Evolutionary conservation across 352 stramenopile genomes (phyloP), one percentile per base, ranked within the genome.

Genomic region (Saprolegnia parasitica): DNA sequence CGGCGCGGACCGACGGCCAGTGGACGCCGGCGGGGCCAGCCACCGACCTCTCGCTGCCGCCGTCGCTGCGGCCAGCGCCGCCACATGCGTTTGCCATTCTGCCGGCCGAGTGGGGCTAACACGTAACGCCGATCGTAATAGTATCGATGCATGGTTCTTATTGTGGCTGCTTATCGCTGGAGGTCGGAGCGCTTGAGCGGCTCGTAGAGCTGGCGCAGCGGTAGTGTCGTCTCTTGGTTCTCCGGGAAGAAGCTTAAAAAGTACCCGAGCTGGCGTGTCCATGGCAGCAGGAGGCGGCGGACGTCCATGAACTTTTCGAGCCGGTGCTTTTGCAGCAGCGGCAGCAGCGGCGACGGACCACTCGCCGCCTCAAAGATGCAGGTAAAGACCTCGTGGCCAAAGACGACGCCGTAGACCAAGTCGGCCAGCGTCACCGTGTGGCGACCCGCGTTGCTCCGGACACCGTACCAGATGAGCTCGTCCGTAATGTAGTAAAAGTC

Each of bases 401-500:
- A 95, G 32, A 95, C 87, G 32, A 93, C 78, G 39, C 85, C 85
- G 68, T 95, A 93, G 0, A 84, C 85, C 32, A 95, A 57, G 49
- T 93, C 86, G 4, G 87, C 87, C 16, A 95, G 77, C 72, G 88
- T 87, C 32, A 95, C 75, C 32, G 83, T 92, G 65, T 92, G 86
- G 9, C 87, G 84, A 35, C 90, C 83, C 5, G 85, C 83, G 76
- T 91, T 93, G 42, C 87, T 81, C 9, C 87, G 87, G 56, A 95
- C 86, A 18, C 85, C 87, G 65, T 93, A 91, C 87, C 85, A 95
- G 46, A 93, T 83, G 39, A 95, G 73, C 67, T 95, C 87, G 74
- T 95, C 87, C 15, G 85, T 95, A 75, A 95, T 93, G 81, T 95
- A 95, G 77, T 92, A 95, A 56, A 95, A 95, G 68, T 95, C 87